A percentile compares a stretch with the other conserved stretches of the same genome.
These are phyloP conservation scores for Linum trigynum DNA, from an alignment of 345 rosid species.

Conservation along the genomic window DNA sequence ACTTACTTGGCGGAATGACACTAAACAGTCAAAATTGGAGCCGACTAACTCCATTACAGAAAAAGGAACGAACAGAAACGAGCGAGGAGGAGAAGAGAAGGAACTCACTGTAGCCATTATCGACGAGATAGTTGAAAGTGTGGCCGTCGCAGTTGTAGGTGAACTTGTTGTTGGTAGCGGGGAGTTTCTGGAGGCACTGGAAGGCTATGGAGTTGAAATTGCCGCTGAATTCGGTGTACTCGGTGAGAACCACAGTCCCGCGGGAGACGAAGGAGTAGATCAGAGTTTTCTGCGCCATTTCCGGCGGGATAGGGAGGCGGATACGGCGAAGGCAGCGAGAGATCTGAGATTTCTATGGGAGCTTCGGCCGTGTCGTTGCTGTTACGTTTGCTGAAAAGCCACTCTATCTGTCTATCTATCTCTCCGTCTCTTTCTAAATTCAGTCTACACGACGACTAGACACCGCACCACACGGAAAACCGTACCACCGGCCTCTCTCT, in stretches of 20 bases:
- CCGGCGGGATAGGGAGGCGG: background rate
- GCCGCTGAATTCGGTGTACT: background rate
- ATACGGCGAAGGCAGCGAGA: background rate
- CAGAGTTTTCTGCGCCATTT: background rate
- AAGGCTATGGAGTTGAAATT: background rate
- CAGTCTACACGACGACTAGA: too few relatives aligned
- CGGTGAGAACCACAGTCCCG: background rate
- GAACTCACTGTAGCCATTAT: slow-evolving; percentile 1
- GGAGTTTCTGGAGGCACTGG: background rate
- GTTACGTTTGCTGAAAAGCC: background rate
- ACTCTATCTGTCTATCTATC: background rate
- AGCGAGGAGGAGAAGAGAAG: background rate
- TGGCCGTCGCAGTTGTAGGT: slow-evolving; percentile 1
- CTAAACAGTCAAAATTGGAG: background rate
- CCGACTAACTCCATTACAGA: background rate
- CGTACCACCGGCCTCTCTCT: too few relatives aligned
- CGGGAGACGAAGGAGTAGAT: background rate
- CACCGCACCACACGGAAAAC: too few relatives aligned
- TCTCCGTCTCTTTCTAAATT: too few relatives aligned
- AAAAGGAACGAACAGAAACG: background rate
- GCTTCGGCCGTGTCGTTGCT: background rate
- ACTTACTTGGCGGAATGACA: background rate
- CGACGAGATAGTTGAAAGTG: background rate
- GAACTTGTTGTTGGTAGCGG: background rate
- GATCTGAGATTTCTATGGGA: background rate